Base-by-base conservation (phyloP, 192 early-diverging fungal species). In the Radiomyces spectabilis region DNA sequence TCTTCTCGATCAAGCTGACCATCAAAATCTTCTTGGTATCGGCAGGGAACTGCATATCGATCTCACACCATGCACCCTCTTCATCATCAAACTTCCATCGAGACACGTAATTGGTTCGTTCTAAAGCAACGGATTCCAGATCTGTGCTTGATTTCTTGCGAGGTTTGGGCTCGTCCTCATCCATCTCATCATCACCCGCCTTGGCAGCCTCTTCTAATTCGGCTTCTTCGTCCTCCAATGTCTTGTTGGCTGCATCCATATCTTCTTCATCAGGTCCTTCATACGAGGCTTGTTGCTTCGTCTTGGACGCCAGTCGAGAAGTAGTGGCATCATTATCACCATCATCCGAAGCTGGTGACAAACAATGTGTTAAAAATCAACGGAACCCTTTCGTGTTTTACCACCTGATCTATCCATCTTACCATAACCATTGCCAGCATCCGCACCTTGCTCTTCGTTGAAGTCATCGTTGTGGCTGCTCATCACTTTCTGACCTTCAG, bases 1-100 rank as follows among this genome's bases (percentile, higher is more conserved):
- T 87, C 15, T 81, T 66, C 59, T 96, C 89, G 10, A 84, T 89
- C 45, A 99, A 44, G 26, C 81, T 80, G 41, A 97, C 85, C 91
- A 99, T 92, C 38, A 99, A 76, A 62, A 99, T 69, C 74, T 99
- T 99, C 65, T 89, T 86, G 53, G 89, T 90, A 35, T 82, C 77
- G 4, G 93, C 86, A 16, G 88, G 76, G 77, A 97, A 96, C 68
- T 69, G 63, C 75, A 99, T 67, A 53, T 86, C 82, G 33, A 95
- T 67, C 59, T 95, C 87, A 57, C 85, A 89, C 84, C 81, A 91
- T 4, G 75, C 53, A 27, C 84, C 89, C 48, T 78, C 60, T 18
- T 61, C 40, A 27, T 68, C 63, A 63, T 92, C 86, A 63, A 93
- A 92, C 13, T 69, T 57, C 65, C 84, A 91, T 49, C 72, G 61